Evolutionary conservation across 768 basidiomycete genomes (phyloP), one percentile per base, ranked within the genome.

Genomic region (Suillus variegatus): DNA sequence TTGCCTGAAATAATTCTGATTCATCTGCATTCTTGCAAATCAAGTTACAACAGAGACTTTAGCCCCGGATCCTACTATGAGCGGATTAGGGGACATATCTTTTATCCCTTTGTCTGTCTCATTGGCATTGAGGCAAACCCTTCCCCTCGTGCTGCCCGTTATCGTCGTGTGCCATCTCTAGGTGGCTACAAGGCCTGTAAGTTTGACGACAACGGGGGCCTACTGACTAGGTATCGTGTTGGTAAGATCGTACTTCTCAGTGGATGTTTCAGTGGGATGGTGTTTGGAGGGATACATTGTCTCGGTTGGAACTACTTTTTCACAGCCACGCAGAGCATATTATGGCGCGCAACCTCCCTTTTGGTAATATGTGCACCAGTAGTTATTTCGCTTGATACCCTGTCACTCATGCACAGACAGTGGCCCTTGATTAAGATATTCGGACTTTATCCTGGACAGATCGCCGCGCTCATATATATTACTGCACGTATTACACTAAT

Each of bases 231-330:
- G 36, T 25, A 25, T 51, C 49, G 10, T 51, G 16, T 0, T 18
- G 9, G n/a, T 47, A 1, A 18, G 18, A 54, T 20, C 9, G 1
- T 55, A 20, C 52, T 35, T 35, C 5, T 57, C 12, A 41, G 52
- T 46, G 51, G 22, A 35, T 51, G 41, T 16, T 25, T 66, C 20
- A 55, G 66, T 20, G 73, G 63, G 3, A 63, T 54, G 4, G 20
- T 71, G 14, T 77, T 77, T 44, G 76, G 75, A 20, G 72, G 57
- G 6, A 67, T 77, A 40, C 75, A 77, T 60, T 71, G 70, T 52
- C 52, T 68, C 2, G 72, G 71, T 2, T 73, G 74, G 76, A 54
- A 64, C 38, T 64, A 70, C 9, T 5, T 41, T 76, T 74, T 51
- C 67, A 72, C 8, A 68, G 66, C 1, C n/a, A 25, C 3, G 35